phyloP scores from a whole-genome alignment of 768 basidiomycete species.

The Leccinum aurantiacum region DNA sequence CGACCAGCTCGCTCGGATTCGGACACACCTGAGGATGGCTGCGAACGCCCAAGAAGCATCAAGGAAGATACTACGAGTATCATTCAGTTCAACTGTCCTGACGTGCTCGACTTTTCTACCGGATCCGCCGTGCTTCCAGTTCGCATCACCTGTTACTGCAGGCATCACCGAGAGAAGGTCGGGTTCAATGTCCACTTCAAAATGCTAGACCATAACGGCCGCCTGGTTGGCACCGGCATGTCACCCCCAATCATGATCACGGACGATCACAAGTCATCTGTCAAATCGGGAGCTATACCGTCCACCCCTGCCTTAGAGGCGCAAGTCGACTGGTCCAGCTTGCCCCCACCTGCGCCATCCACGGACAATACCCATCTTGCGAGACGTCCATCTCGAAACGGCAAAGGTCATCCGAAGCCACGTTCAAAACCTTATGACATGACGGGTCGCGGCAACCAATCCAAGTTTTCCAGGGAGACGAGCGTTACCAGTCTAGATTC shows the following conservation, averaged over 20 bases:
- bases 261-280: slow-evolving; percentile 93
- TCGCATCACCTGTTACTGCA: slow-evolving; percentile 96
- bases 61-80: slow-evolving; percentile 78
- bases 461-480: slow-evolving; percentile 55
- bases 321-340: slow-evolving; percentile 54
- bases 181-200: slow-evolving; percentile 92
- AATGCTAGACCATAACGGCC: slow-evolving; percentile 76
- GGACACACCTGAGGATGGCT: slow-evolving; percentile 60
- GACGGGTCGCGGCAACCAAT: slow-evolving; percentile 29
- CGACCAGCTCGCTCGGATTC: slow-evolving; percentile 76
- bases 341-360: slow-evolving; percentile 21
- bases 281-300: slow-evolving; percentile 29
- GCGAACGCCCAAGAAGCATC: slow-evolving; percentile 41
- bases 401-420: slow-evolving; percentile 51
- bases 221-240: slow-evolving; percentile 75
- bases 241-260: slow-evolving; percentile 97
- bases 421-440: slow-evolving; percentile 73
- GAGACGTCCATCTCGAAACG: slow-evolving; percentile 45
- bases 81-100: slow-evolving; percentile 93
- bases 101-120: slow-evolving; percentile 82
- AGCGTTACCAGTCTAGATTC: slow-evolving; percentile 54
- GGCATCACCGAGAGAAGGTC: slow-evolving; percentile 95
- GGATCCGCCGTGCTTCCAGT: slow-evolving; percentile 91
- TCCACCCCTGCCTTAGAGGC: slow-evolving; percentile 37
- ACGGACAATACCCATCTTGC: slow-evolving; percentile 41